Evolutionary conservation across 306 rosid species (phyloP), one percentile per base, ranked within the genome.

Genomic region (Pterocarpus santalinus): DNA sequence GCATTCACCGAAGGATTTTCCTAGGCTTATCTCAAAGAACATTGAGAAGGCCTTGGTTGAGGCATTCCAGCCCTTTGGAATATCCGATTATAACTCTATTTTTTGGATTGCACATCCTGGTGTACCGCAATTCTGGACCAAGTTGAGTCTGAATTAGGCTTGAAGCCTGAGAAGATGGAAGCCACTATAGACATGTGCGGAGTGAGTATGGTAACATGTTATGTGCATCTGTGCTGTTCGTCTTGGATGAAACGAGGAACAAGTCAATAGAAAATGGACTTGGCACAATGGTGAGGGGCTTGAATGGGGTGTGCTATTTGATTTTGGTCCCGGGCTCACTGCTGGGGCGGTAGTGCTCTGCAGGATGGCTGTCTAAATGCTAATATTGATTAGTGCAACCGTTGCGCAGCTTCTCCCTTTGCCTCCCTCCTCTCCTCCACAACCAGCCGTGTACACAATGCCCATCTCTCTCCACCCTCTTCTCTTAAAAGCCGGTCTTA

Each of bases 141-240:
- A 10, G 82, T 83, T 34, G 82, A 83, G 82, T 75, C 62, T 14
- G 72, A 83, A 49, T 65, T 83, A 44, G 80, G 76, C 47, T 47
- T 83, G 58, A 83, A 72, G 58, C 70, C 82, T 22, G 83, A 83
- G 12, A 83, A 83, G 47, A 33, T 83, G 83, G 65, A 60, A 51
- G 83, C 86, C 8, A 83, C 75, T 22, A 22, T 14, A 17, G 80
- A 22, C 63, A 77, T 8, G 83, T 83, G 8, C 30, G 77, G 2
- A 71, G 80, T 5, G 71, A 77, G 55, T 83, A 83, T 34, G 86
- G 83, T 6, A 83, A 83, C 70, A 83, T 83, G 86, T 77, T 83
- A 7, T 72, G 86, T 71, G 86, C 86, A 6, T 77, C 79, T 3
- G 86, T 77, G 63, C 1, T 83, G 14, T 83, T 83, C 32, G 72